Evolutionary conservation across 768 basidiomycete species (phyloP), one percentile per base, ranked within the genome.

Genomic region (Neoboletus subvelutipes): DNA sequence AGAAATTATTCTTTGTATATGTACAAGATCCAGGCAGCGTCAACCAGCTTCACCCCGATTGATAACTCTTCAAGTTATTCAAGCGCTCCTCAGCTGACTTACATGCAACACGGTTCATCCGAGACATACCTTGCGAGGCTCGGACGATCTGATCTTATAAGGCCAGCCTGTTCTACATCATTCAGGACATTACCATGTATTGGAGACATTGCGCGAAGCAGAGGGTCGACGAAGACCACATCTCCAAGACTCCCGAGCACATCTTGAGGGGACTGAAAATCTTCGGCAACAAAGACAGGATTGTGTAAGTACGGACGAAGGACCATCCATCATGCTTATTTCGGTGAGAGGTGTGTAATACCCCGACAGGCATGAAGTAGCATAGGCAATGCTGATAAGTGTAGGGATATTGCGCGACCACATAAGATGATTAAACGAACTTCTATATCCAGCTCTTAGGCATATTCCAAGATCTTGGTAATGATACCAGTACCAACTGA

Each of bases 401-500:
- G 55, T 52, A 60, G 50, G 33, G 39, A 63, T 52, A 28, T 36
- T 61, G 57, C 49, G 43, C 22, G 46, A 57, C 60, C 55, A 63
- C 52, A 54, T 47, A 62, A 60, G 43, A 59, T 62, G 57, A 63
- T 61, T 63, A 64, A 55, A 61, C 50, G 53, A 52, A 54, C 46
- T 37, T 48, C 45, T 48, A 22, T 40, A 54, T 52, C 48, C 47
- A 34, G 31, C 48, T 52, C 50, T 58, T 48, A 73, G 34, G 70
- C 76, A 58, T 68, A 71, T 56, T 82, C 78, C 55, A 93, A 69
- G 61, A 94, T 83, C 75, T 94, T 92, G 61, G 92, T 93, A 59
- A 97, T 86, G 64, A 98, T 85, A 65, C 96, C 96, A 59, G 96
- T 98, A 55, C 93, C 95, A 69, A 98, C 91, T 92, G 41, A 52